A percentile compares a stretch with the other conserved stretches of the same genome.
These are phyloP conservation scores for Akanthomyces muscarius DNA, from an alignment of 2,329 filamentous ascomycete genomes.

Conservation along the genomic window DNA sequence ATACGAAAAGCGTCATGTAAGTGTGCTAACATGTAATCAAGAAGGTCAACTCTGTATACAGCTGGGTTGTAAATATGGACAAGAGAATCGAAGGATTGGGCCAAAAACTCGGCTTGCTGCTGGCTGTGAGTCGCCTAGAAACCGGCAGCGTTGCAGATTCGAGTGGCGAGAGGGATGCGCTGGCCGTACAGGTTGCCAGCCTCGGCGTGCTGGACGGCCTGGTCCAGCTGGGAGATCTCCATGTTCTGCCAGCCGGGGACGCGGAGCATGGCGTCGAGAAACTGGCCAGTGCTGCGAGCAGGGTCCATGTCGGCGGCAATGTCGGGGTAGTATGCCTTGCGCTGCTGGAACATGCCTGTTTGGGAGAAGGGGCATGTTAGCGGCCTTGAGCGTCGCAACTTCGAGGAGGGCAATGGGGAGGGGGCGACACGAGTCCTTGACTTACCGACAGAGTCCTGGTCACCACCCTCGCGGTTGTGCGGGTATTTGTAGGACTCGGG, in stretches of 20 bases:
- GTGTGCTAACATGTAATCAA: background rate
- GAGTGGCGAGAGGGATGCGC: constrained; percentile 3
- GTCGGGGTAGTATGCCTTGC: constrained; percentile 1
- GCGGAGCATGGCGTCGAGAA: background rate
- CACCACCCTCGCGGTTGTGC: constrained; percentile 1
- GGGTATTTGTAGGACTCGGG: background rate
- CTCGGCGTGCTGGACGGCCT: constrained; percentile 8
- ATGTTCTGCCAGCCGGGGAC: constrained; percentile 4
- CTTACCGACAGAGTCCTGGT: constrained; percentile 9
- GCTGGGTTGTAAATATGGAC: background rate
- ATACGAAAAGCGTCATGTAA: background rate
- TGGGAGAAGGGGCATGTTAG: background rate
- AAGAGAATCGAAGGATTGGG: background rate
- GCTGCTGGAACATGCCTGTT: constrained; percentile 14
- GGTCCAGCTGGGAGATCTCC: background rate
- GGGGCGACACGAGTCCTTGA: background rate
- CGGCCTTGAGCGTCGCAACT: no score
- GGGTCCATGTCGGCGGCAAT: constrained; percentile 6
- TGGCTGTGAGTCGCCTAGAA: background rate
- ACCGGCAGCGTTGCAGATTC: background rate
- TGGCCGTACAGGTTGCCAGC: constrained; percentile 3
- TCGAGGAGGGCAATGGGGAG: no score
- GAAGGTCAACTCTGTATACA: background rate
- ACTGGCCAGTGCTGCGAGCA: background rate
- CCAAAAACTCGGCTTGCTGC: background rate